A percentile compares a stretch with the other conserved stretches of the same genome.
phyloP scores from a whole-genome alignment of 2,329 filamentous ascomycete genomes.

The Hirsutella thompsonii region DNA sequence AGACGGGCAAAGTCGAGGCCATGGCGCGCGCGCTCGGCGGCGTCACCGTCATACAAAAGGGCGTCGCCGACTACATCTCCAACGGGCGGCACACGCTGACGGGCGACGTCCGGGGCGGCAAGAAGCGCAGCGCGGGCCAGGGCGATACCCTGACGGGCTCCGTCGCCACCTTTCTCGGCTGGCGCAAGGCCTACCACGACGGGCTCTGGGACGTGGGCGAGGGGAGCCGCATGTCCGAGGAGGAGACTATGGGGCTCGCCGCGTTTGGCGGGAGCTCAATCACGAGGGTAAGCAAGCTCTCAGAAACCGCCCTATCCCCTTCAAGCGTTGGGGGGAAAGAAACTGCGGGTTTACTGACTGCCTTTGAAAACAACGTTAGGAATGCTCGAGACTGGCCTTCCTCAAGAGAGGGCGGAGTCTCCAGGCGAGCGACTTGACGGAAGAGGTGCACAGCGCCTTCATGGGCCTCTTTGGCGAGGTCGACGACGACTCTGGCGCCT shows the following conservation, averaged over 20 bases:
- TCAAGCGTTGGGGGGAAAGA: too few relatives aligned
- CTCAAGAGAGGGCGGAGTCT: conserved; percentile 72
- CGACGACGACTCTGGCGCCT: conserved; percentile 24
- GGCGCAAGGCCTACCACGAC: conserved; percentile 78
- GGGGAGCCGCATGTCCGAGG: conserved; percentile 30
- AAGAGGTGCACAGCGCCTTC: conserved; percentile 77
- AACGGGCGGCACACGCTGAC: too few relatives aligned
- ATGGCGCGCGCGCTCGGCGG: conserved; percentile 69
- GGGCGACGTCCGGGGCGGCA: conserved; percentile 66
- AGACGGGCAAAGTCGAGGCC: conserved; percentile 41
- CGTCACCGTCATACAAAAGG: conserved; percentile 88
- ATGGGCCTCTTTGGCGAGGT: conserved; percentile 65
- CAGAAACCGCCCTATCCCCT: too few relatives aligned
- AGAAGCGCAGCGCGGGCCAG: conserved; percentile 87
- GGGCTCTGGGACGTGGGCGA: conserved; percentile 55
- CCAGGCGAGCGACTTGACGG: conserved; percentile 87
- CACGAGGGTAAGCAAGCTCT: conserved; percentile 51
- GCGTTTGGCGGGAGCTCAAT: conserved; percentile 80
- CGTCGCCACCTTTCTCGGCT: conserved; percentile 78
- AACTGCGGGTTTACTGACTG: too few relatives aligned
- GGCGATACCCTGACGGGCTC: conserved; percentile 89
- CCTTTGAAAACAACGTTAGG: conserved; percentile 28
- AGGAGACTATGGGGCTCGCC: conserved; percentile 59
- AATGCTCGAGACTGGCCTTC: conserved; percentile 82
- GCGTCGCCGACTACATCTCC: conserved; percentile 66